Evolutionary conservation across 495 filamentous ascomycete species (phyloP), one percentile per base, ranked within the genome.

Genomic region (Neurospora cerealis): DNA sequence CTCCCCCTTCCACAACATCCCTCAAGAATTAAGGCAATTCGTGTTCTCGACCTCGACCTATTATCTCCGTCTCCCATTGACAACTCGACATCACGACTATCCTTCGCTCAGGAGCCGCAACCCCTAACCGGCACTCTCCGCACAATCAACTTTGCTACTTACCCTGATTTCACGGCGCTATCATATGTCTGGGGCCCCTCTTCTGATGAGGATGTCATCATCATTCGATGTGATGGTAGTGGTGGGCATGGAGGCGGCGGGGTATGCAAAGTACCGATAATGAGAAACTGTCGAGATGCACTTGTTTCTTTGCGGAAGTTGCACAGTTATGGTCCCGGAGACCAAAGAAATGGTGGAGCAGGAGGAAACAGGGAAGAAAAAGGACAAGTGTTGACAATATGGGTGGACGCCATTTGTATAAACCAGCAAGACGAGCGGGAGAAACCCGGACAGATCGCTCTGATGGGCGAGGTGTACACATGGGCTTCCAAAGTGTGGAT

Each of bases 401-500:
- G n/a, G n/a, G n/a, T n/a, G n/a, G n/a, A n/a, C n/a, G n/a, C n/a
- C n/a, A n/a, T n/a, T n/a, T n/a, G n/a, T 32, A 32, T 32, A 32
- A 32, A 36, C 72, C 83, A 85, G 73, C 37, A 71, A 8, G 71
- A 82, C 70, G 36, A 74, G 5, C 39, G 73, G 3, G 81, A 83
- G 41, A 82, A 78, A 70, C 70, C 69, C 10, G 42, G 71, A n/a
- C 83, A n/a, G n/a, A n/a, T n/a, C n/a, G n/a, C n/a, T n/a, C n/a
- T n/a, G n/a, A n/a, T n/a, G n/a, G n/a, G n/a, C n/a, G n/a, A n/a
- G n/a, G n/a, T n/a, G n/a, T n/a, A n/a, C n/a, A n/a, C n/a, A n/a
- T n/a, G n/a, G n/a, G n/a, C n/a, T n/a, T n/a, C n/a, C n/a, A n/a
- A n/a, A n/a, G n/a, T n/a, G n/a, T n/a, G n/a, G n/a, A n/a, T n/a